Evolutionary conservation across 805 yeast species (phyloP), one percentile per base, ranked within the genome.

Genomic region (Candida germanica): DNA sequence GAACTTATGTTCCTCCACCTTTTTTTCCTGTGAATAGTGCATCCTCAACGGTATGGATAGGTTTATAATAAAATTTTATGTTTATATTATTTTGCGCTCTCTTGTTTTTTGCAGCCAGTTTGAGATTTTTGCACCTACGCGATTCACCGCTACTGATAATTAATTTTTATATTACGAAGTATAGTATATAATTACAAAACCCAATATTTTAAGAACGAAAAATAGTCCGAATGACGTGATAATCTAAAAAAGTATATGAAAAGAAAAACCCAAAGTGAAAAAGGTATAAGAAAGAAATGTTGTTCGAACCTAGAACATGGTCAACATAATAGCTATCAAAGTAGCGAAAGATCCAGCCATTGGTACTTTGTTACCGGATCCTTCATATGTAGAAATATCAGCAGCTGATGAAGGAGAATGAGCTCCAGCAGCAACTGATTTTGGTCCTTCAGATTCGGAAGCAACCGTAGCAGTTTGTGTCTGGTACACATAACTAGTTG

Each of bases 31-130:
- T 59, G 61, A 53, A 59, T 58, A 61, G 64, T 61, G 66, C 71
- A 65, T 66, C 72, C 72, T 66, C 72, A 66, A 66, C 72, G 73
- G 73, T 54, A 64, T 65, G 71, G 61, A 10, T 12, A 17, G 37
- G 20, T 16, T 26, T 16, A 14, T 13, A 14, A 12, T 27, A 27
- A 12, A 27, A 12, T 12, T 16, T n/a, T n/a, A n/a, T n/a, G n/a
- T n/a, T n/a, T n/a, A n/a, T n/a, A n/a, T n/a, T n/a, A n/a, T n/a
- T n/a, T n/a, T n/a, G n/a, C n/a, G n/a, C n/a, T n/a, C n/a, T n/a
- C n/a, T n/a, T n/a, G n/a, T n/a, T n/a, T n/a, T n/a, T n/a, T n/a
- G n/a, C n/a, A n/a, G n/a, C n/a, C n/a, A n/a, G n/a, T n/a, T n/a
- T n/a, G n/a, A n/a, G n/a, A n/a, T n/a, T n/a, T n/a, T n/a, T n/a